Base-by-base conservation (phyloP, 768 basidiomycete species). In the Naematelia encephala region DNA sequence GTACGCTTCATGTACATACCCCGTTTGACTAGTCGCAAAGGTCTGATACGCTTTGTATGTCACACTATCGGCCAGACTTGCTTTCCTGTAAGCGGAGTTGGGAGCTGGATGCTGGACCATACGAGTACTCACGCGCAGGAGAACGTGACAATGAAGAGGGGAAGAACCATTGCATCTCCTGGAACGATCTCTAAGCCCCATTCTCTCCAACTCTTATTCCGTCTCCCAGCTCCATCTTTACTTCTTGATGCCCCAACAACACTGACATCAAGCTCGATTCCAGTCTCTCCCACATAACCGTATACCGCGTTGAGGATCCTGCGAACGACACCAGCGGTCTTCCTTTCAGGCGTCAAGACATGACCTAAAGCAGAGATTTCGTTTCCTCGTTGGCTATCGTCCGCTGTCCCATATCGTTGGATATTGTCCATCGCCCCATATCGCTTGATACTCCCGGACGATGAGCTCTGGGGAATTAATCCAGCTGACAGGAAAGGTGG, bases 11-110 rank as follows among this genome's bases (percentile, higher is more conserved):
- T 26, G 12, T 3, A 23, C 59, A 47, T 39, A 64, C 62, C 66
- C 66, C 4, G 66, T 68, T 59, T 61, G 60, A 42, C 63, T 68
- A 8, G 66, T 68, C 19, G 63, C 66, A 39, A 68, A 68, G 3
- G 61, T 62, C 21, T 59, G 39, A 42, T 59, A 68, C n/a, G 25
- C 43, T 10, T 46, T 50, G 25, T 61, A 26, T 0, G 66, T 64
- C 14, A 61, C 51, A 5, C 63, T 42, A 55, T 68, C 66, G 4
- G 63, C 63, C 27, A 64, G 50, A 14, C 66, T 64, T n/a, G n/a
- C 26, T n/a, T n/a, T n/a, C n/a, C n/a, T n/a, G n/a, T n/a, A n/a
- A n/a, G n/a, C n/a, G n/a, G n/a, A n/a, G n/a, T n/a, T n/a, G n/a
- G n/a, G n/a, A n/a, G 10, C 19, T 50, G 42, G 48, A 44, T 56